A percentile compares a stretch with the other conserved stretches of the same genome.
Conservation (phyloP, 352 stramenopile species). For the Pythium myriotylum region DNA sequence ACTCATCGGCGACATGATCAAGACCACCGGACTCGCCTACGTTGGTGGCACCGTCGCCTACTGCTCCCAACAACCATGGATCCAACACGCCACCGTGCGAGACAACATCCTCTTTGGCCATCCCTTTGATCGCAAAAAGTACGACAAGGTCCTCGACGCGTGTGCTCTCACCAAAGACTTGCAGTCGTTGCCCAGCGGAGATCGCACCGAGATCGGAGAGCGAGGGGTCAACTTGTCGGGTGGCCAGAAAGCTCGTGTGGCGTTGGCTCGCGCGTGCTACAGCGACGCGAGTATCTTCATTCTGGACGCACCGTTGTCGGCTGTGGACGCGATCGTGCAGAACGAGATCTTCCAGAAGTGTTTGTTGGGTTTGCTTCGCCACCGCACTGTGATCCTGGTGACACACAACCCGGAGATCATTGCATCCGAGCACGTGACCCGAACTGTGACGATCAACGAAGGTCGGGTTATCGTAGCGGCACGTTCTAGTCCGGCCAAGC, state of each 20-base stretch:
- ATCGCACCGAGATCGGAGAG: constrained; percentile 60
- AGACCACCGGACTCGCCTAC: constrained; percentile 12
- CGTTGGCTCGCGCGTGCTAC: constrained; percentile 58
- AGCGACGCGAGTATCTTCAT: constrained; percentile 62
- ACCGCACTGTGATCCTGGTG: constrained; percentile 19
- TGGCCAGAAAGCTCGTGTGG: constrained; percentile 55
- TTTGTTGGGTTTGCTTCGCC: constrained; percentile 9
- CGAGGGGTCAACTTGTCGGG: constrained; percentile 55
- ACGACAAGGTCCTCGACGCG: constrained; percentile 45
- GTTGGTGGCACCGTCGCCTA: constrained; percentile 51
- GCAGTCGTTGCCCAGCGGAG: constrained; percentile 55
- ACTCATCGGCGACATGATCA: constrained; percentile 88
- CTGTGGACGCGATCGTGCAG: constrained; percentile 92
- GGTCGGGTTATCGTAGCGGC: neutral
- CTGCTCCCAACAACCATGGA: constrained; percentile 23
- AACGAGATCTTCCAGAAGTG: constrained; percentile 72
- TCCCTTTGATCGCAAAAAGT: constrained; percentile 37
- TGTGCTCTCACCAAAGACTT: constrained; percentile 53
- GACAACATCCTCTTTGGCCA: constrained; percentile 92
- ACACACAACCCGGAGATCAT: constrained; percentile 21
- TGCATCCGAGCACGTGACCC: constrained; percentile 1
- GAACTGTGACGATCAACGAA: neutral
- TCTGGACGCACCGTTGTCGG: constrained; percentile 88
- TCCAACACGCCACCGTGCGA: constrained; percentile 18
- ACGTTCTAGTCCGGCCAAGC: too few relatives aligned